phyloP scores from a whole-genome alignment of 495 filamentous ascomycete genomes.

The Hypoxylon fragiforme region DNA sequence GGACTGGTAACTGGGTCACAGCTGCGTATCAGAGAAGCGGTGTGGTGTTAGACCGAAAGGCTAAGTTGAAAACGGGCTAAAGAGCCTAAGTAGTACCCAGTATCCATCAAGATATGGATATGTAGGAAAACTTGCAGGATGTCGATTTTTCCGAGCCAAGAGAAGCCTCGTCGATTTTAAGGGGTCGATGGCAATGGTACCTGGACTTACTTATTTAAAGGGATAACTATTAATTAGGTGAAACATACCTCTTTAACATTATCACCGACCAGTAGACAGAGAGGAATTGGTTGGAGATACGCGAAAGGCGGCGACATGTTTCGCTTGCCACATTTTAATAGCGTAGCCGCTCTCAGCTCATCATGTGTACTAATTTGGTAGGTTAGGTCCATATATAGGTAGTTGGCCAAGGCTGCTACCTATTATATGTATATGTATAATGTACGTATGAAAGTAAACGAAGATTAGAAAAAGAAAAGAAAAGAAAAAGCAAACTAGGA shows the following conservation, averaged over 20 bases:
- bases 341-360: constrained; percentile 5
- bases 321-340: constrained; percentile 22
- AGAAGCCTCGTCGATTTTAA: constrained; percentile 18
- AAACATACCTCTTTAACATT: too few relatives aligned
- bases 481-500: too few relatives aligned
- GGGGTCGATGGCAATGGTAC: constrained; percentile 23
- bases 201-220: background rate
- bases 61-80: background rate
- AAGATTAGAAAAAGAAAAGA: background rate
- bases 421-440: too few relatives aligned
- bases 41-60: too few relatives aligned
- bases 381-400: too few relatives aligned
- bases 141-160: constrained; percentile 10
- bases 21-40: constrained; percentile 24
- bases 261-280: too few relatives aligned
- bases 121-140: constrained; percentile 12
- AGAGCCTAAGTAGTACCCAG: too few relatives aligned
- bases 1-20: background rate
- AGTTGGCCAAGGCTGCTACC: too few relatives aligned
- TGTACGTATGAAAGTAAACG: background rate
- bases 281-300: too few relatives aligned
- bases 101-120: constrained; percentile 12
- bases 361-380: too few relatives aligned
- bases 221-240: too few relatives aligned
- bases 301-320: too few relatives aligned